Evolutionary conservation across 345 rosid genomes (phyloP), one percentile per base, ranked within the genome.

Genomic region (Adansonia digitata): DNA sequence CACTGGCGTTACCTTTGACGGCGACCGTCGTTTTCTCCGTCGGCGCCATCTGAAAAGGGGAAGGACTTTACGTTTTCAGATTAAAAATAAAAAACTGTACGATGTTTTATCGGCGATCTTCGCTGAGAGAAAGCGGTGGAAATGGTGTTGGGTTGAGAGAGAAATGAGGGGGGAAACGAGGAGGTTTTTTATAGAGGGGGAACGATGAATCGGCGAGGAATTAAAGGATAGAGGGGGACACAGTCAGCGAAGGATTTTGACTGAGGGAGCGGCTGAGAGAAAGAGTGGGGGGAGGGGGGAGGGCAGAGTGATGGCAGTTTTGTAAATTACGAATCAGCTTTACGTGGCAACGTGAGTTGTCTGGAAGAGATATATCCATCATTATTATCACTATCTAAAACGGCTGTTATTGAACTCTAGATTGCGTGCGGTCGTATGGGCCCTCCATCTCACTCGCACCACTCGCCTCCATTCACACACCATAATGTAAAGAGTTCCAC

Each of bases 11-110:
- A 20, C 42, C 14, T 62, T 80, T 86, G n/a, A 48, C 79, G n/a
- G 84, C 76, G 5, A n/a, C 52, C 62, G 80, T 82, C 15, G 79
- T 24, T 75, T 80, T 84, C 42, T 77, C 88, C 22, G 76, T 80
- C 52, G 90, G 87, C 70, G 93, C 86, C 94, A 90, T 90, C 11
- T 8, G 2, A 29, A n/a, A 31, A 27, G 42, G 39, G 7, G 5
- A 48, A 48, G 22, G 24, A 0, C 22, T 42, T 45, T 7, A 12
- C 15, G 42, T 74, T 48, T 57, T 71, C 43, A 46, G 62, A 43
- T 5, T 9, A 60, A 18, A 5, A n/a, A 42, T 10, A 10, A 43
- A 43, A 43, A 4, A 8, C 2, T 1, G 17, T 43, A 14, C 15
- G 13, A 43, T 43, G 15, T 14, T 43, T 43, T 43, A 43, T 43